Base-by-base conservation (phyloP, 73 alveolate species). In the Blepharisma stoltei region DNA sequence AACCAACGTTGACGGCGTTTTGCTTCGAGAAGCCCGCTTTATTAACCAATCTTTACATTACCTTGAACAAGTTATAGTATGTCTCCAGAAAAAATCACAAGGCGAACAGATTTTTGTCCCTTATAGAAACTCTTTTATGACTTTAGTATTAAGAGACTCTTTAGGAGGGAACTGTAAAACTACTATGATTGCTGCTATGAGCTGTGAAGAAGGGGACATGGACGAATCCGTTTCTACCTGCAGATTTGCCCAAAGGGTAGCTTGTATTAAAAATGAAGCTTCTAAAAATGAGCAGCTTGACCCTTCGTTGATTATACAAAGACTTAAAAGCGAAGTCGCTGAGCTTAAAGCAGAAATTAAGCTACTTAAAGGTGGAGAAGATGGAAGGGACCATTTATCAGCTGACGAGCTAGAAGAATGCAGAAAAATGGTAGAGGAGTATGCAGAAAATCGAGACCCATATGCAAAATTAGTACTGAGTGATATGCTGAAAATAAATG, bases 131-230 rank as follows among this genome's bases (percentile, higher is more conserved):
- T 92, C 98, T 0, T 78, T 92, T 90, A 96, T 96, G 98, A 96
- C 99, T 8, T 79, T 94, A 90, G 88, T 95, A 54, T 86, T 96
- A 37, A 90, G 98, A 78, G 99, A 96, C 77, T 90, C 98, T 8
- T 80, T 96, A 11, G 99, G 99, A 73, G 99, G 99, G 46, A 96
- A 96, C 87, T 96, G 99, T 80, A 96, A 94, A 85, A 96, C 99
- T 20, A 91, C 93, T 86, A 96, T 96, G 99, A 89, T 96, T 69
- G 99, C 99, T 38, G 94, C 98, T 27, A 86, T 89, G 82, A 77
- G 93, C 60, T 86, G 95, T 37, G 97, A 92, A 60, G 91, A 83
- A 71, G 97, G 83, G n/a, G 98, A 96, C 83, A 76, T 93, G 20
- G 85, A 68, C 44, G 99, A 93, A 91, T 77, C 95, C 78, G 82